Evolutionary conservation across 2,329 filamentous ascomycete genomes (phyloP).

Genomic region (Cytospora mali): DNA sequence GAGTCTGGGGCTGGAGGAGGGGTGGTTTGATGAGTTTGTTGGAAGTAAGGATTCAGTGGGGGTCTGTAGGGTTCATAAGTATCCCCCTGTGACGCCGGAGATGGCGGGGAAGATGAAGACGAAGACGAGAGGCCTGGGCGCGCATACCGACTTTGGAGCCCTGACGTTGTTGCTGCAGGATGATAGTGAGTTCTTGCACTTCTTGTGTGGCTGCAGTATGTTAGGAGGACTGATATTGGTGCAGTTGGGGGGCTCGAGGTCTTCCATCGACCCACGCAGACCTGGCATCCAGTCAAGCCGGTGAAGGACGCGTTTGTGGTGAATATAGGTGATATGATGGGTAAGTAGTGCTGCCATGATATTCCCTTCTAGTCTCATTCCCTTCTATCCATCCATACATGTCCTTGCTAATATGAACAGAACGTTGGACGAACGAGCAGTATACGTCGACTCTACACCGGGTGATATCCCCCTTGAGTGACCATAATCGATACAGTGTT

Average conservation of each 20-base stretch:
- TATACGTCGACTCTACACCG: slow-evolving; percentile 38
- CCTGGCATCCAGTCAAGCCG: slow-evolving; percentile 48
- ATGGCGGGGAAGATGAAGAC: slow-evolving; percentile 31
- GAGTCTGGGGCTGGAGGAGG: slow-evolving; percentile 28
- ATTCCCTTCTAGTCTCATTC: neutral
- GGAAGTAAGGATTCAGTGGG: slow-evolving; percentile 27
- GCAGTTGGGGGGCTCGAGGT: slow-evolving; percentile 46
- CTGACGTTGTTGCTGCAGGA: slow-evolving; percentile 53
- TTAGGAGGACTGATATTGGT: neutral
- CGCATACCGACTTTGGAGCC: slow-evolving; percentile 50
- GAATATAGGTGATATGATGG: slow-evolving; percentile 49
- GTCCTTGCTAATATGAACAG: slow-evolving; percentile 27
- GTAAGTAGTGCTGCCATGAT: neutral
- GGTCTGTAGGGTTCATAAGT: slow-evolving; percentile 38
- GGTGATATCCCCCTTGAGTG: slow-evolving; percentile 35
- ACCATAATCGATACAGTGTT: slow-evolving; percentile 36
- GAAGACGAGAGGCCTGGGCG: slow-evolving; percentile 45
- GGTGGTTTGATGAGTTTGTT: slow-evolving; percentile 30
- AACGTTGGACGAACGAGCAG: slow-evolving; percentile 36
- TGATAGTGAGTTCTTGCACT: slow-evolving; percentile 12
- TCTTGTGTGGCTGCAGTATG: neutral
- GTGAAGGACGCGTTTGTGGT: slow-evolving; percentile 50
- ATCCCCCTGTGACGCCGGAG: slow-evolving; percentile 41
- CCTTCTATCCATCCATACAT: neutral
- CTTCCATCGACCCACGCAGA: slow-evolving; percentile 37